A percentile compares a stretch with the other conserved stretches of the same genome.
Evolutionary conservation across 148 eudicot species (phyloP).

Genomic region (Camellia lanceoleosa): DNA sequence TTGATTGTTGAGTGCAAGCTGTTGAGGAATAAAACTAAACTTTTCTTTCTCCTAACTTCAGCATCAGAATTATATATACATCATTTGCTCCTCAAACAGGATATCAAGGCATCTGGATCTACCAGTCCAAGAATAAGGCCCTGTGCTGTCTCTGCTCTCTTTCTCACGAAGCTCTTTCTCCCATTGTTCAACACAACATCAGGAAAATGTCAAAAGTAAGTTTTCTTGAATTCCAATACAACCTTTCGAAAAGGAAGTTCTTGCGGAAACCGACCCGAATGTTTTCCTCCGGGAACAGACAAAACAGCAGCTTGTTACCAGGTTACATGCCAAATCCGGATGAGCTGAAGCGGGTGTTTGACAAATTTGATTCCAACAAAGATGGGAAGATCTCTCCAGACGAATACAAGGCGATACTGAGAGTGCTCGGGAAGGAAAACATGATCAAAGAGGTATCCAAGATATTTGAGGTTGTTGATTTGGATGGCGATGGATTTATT

Average conservation of each 20-base stretch:
- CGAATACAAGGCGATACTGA: constrained; percentile 62
- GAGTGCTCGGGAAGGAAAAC: constrained; percentile 45
- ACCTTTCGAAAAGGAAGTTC: constrained; percentile 42
- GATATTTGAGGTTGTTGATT: constrained; percentile 66
- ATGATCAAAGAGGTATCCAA: constrained; percentile 40
- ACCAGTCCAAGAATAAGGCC: background rate
- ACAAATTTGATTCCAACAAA: constrained; percentile 57
- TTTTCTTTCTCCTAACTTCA: constrained; percentile 1
- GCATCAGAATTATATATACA: background rate
- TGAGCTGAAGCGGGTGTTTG: constrained; percentile 57
- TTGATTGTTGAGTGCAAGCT: background rate
- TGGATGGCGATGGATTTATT: constrained; percentile 67
- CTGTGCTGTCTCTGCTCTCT: background rate
- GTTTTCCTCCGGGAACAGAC: constrained; percentile 42
- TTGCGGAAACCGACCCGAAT: constrained; percentile 40
- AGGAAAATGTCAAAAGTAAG: constrained; percentile 37
- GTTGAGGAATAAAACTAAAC: background rate
- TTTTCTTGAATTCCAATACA: constrained; percentile 65
- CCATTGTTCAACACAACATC: background rate
- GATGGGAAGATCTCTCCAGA: constrained; percentile 72
- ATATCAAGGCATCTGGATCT: background rate
- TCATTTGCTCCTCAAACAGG: background rate
- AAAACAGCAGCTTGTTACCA: constrained; percentile 35
- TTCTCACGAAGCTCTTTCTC: background rate
- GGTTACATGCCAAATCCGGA: constrained; percentile 37